These are phyloP conservation scores for Stachybotrys echinatus DNA, from an alignment of 2,329 filamentous ascomycete species.

Conservation along the genomic window DNA sequence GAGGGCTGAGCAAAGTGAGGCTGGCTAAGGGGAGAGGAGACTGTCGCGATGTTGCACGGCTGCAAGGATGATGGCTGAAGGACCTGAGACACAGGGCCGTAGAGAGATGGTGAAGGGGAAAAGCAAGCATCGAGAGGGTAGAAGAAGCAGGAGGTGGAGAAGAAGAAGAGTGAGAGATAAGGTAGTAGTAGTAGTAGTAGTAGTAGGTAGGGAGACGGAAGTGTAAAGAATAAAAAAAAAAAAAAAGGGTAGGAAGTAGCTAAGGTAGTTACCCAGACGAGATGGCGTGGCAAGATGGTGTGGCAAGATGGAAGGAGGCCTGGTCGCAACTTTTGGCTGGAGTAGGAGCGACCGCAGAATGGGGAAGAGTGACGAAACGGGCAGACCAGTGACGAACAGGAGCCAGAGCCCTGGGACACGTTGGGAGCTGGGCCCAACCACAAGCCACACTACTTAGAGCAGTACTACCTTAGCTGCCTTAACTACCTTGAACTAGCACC, in stretches of 20 bases:
- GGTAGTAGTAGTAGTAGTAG: no score
- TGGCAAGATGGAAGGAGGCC: not conserved
- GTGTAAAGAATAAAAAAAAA: not conserved
- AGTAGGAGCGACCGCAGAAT: not conserved
- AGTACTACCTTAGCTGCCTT: no score
- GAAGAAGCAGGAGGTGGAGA: no score
- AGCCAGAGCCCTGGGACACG: not conserved
- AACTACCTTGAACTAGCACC: no score
- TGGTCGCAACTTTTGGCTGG: no score
- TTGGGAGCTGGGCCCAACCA: not conserved
- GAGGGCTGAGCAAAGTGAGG: no score
- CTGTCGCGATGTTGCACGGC: not conserved
- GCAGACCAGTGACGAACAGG: not conserved
- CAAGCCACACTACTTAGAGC: no score
- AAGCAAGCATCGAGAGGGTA: not conserved
- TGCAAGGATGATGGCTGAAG: not conserved
- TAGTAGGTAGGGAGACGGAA: not conserved
- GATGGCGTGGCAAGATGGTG: not conserved
- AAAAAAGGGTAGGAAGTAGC: not conserved
- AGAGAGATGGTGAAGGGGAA: not conserved
- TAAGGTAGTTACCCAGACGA: not conserved
- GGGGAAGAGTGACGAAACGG: not conserved
- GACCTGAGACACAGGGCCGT: not conserved
- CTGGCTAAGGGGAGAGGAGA: no score
- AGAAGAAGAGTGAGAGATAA: not conserved